Base-by-base conservation (phyloP, 371 early-diverging fungal genomes). In the Phascolomyces articulosus region DNA sequence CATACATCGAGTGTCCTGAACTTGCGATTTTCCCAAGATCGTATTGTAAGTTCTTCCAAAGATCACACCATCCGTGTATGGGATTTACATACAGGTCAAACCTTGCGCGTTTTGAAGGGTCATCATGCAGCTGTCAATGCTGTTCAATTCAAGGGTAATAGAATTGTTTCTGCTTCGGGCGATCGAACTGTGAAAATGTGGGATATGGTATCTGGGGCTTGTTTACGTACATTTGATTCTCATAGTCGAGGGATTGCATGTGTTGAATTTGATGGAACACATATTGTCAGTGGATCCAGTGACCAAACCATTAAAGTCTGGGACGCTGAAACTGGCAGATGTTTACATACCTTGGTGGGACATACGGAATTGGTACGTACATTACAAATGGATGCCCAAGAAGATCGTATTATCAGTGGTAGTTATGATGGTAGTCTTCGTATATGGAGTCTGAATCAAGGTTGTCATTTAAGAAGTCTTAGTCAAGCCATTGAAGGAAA, bases 341-440 rank as follows among this genome's bases (percentile, higher is more conserved):
- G 85, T 55, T 53, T 92, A 7, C 69, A 73, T 28, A 91, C 91
- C 0, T 75, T 95, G 44, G 71, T 70, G 0, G 92, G 90, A 2
- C 97, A 97, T 69, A 83, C 82, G 6, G 90, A 90, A 21, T 79
- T 94, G 13, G 96, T 96, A 4, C 85, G 93, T 34, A 94, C 93
- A 4, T 70, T 95, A 1, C 82, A 84, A 65, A 74, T 85, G 48
- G 67, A 68, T 62, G 31, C 55, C 8, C 20, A 38, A 16, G 53
- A 54, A 60, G 84, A 91, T 56, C 67, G 88, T 10, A 85, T 96
- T 44, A 91, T 95, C 27, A 87, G 88, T 49, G 95, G 95, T 9
- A 83, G 88, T 3, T 94, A 94, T 67, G 97, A 97, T 70, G 91
- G 91, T 69, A 88, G 91, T 4, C 82, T 97, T 68, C 92, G 91